phyloP scores from a whole-genome alignment of 179 eudicot species.

The Patellifolia procumbens region DNA sequence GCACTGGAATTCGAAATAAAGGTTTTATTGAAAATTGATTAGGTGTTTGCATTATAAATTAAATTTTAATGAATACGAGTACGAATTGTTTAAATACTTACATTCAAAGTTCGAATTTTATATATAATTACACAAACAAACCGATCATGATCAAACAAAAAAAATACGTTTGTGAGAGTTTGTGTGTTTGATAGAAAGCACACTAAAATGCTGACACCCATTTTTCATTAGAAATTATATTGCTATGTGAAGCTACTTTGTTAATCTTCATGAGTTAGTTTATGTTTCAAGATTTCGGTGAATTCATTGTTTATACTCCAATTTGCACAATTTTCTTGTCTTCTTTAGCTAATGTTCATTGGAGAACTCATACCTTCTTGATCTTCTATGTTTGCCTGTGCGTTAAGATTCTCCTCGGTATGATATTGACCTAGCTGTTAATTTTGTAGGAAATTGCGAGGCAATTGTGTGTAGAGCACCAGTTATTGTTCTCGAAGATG shows the following conservation, averaged over 20 bases:
- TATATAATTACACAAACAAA: no score
- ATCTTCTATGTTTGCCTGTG: not conserved
- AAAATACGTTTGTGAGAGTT: no score
- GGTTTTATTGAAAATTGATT: no score
- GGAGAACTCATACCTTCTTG: not conserved
- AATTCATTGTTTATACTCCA: not conserved
- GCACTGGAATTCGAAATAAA: no score
- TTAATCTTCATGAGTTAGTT: no score
- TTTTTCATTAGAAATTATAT: not conserved
- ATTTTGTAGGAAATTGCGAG: constrained; percentile 76
- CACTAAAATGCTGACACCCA: not conserved
- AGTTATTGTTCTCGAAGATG: constrained; percentile 80
- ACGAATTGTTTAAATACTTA: no score
- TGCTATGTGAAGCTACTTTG: not conserved
- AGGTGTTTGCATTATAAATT: no score
- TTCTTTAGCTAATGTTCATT: not conserved
- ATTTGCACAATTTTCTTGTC: not conserved
- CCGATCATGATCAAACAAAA: no score
- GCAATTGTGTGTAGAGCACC: constrained; percentile 79
- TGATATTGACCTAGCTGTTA: constrained; percentile 18
- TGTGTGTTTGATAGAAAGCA: no score
- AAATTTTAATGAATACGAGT: no score
- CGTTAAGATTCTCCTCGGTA: not conserved
- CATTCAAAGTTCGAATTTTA: no score
- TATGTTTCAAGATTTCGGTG: not conserved